These are phyloP conservation scores for Botryotinia calthae DNA, from an alignment of 2,329 filamentous ascomycete genomes.

Conservation along the genomic window DNA sequence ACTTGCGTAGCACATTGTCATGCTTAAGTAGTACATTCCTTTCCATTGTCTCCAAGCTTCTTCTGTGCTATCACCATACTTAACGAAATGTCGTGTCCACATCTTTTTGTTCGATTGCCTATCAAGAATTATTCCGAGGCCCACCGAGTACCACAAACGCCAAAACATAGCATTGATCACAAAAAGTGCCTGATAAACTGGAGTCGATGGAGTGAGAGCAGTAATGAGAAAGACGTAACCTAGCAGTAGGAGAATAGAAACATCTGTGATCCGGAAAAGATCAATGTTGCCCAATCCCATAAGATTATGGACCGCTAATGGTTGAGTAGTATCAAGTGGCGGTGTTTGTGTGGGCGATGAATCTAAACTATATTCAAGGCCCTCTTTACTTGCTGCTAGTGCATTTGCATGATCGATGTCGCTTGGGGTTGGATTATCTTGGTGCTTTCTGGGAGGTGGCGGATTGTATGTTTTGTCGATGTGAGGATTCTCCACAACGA, in stretches of 20 bases:
- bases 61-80: slow-evolving; percentile 84
- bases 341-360: slow-evolving; percentile 21
- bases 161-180: slow-evolving; percentile 75
- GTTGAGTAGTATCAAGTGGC: slow-evolving; percentile 47
- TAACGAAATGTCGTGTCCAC: slow-evolving; percentile 97
- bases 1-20: slow-evolving; percentile 83
- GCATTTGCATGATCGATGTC: slow-evolving; percentile 40
- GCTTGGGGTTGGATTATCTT: slow-evolving; percentile 32
- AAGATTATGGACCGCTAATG: slow-evolving; percentile 75
- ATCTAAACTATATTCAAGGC: slow-evolving; percentile 32
- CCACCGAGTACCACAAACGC: slow-evolving; percentile 89
- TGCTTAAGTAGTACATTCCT: slow-evolving; percentile 88
- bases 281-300: slow-evolving; percentile 83
- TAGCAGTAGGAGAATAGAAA: slow-evolving; percentile 73
- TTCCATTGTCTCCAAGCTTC: slow-evolving; percentile 99
- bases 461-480: slow-evolving; percentile 98
- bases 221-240: slow-evolving; percentile 73
- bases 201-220: slow-evolving; percentile 72
- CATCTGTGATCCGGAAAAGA: slow-evolving; percentile 81
- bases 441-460: slow-evolving; percentile 66
- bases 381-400: slow-evolving; percentile 39
- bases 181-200: slow-evolving; percentile 73
- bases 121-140: slow-evolving; percentile 80
- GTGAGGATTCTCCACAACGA: slow-evolving; percentile 91
- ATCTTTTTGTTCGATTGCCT: slow-evolving; percentile 85